Evolutionary conservation across 345 rosid genomes (phyloP), one percentile per base, ranked within the genome.

Genomic region (Atalantia buxifolia): DNA sequence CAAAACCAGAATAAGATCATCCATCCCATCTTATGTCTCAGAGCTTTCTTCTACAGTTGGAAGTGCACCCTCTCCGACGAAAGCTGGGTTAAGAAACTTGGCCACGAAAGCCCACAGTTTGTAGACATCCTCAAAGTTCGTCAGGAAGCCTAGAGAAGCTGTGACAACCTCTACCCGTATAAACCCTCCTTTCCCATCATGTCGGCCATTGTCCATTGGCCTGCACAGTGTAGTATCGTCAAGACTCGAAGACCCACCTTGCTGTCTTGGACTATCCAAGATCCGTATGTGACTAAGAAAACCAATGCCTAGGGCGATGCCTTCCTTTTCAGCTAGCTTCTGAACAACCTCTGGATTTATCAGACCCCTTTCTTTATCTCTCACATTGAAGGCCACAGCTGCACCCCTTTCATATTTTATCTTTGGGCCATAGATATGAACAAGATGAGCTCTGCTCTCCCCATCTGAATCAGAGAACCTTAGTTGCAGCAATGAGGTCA

Each of bases 401-500:
- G 98, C 98, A 73, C 99, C 99, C 14, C 99, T 88, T 77, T 94
- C 99, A 31, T 93, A 97, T 84, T 97, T 97, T 72, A 97, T 93
- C 83, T 97, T 97, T 4, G 99, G 98, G 68, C 99, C 99, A 64
- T 94, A 97, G 38, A 97, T 93, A 77, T 94, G 94, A 75, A 97
- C 97, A 75, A 97, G 98, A 66, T 85, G 82, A 69, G 80, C 93
- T 60, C 82, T 85, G 62, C 86, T 81, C 76, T 86, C 91, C 30
- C 90, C 90, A 31, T 89, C 91, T 68, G 92, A 78, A 85, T 66
- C 75, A 4, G 97, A 90, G 18, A 94, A 75, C 84, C 94, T 90
- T 62, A 97, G 83, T 59, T 97, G 98, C 80, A 97, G 91, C 76
- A 97, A 84, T 8, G 99, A 94, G 31, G 99, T 91, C 65, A 96